phyloP scores from a whole-genome alignment of 331 rosid genomes.

The Ulmus americana region DNA sequence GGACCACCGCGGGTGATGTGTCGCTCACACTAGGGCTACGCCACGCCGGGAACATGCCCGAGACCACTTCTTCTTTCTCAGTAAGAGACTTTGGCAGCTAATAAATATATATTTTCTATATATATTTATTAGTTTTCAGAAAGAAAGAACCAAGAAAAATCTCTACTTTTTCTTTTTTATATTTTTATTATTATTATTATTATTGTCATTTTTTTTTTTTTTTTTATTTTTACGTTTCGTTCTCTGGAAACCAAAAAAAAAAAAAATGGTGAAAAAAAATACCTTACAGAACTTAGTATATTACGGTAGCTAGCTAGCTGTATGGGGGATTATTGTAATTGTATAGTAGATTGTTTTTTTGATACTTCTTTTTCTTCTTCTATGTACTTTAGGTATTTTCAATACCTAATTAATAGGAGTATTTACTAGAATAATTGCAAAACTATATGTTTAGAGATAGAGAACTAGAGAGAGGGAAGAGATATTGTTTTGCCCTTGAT shows the following conservation, averaged over 20 bases:
- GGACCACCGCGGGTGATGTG: slow-evolving; percentile 87
- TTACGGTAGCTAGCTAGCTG: slow-evolving; percentile 24
- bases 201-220: neutral
- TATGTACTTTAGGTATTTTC: slow-evolving; percentile 29
- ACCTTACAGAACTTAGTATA: slow-evolving; percentile 31
- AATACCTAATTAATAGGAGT: slow-evolving; percentile 27
- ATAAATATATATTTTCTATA: slow-evolving; percentile 7
- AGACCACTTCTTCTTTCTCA: slow-evolving; percentile 54
- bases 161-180: slow-evolving; percentile 1
- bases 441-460: slow-evolving; percentile 14
- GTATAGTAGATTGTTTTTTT: slow-evolving; percentile 43
- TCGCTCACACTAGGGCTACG: slow-evolving; percentile 96
- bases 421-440: slow-evolving; percentile 29
- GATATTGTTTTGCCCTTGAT: neutral
- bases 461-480: neutral
- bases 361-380: slow-evolving; percentile 7
- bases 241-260: slow-evolving; percentile 24
- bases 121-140: slow-evolving; percentile 6
- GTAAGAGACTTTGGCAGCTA: slow-evolving; percentile 65
- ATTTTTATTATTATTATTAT: neutral
- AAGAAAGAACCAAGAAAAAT: slow-evolving; percentile 1
- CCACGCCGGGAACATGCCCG: slow-evolving; percentile 81
- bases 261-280: slow-evolving; percentile 9
- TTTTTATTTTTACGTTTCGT: slow-evolving; percentile 18
- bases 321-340: slow-evolving; percentile 38